Evolutionary conservation across 2,329 filamentous ascomycete genomes (phyloP).

Genomic region (Monilinia fructigena): DNA sequence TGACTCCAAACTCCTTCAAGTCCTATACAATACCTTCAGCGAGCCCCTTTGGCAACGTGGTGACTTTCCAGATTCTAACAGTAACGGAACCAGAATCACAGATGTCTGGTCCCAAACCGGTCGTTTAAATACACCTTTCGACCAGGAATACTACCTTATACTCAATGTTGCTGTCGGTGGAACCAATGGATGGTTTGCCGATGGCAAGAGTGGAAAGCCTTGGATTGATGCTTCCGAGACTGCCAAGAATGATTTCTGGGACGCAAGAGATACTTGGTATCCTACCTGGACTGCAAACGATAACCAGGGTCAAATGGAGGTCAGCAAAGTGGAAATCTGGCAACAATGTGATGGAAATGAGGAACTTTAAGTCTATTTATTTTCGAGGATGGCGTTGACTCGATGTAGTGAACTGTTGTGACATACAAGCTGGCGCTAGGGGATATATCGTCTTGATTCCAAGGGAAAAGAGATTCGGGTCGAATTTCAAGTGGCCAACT

Average conservation of each 20-base stretch:
- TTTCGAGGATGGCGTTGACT: neutral
- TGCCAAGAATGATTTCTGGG: slow-evolving; percentile 76
- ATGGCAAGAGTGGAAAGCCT: slow-evolving; percentile 69
- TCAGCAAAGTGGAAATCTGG: slow-evolving; percentile 70
- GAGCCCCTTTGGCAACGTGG: slow-evolving; percentile 67
- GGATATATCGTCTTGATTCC: neutral
- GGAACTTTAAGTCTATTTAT: slow-evolving; percentile 2
- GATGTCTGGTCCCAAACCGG: slow-evolving; percentile 65
- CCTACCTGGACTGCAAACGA: slow-evolving; percentile 64
- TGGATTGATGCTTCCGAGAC: slow-evolving; percentile 70
- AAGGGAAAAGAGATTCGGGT: neutral
- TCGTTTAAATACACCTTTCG: slow-evolving; percentile 66
- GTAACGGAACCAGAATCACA: slow-evolving; percentile 63
- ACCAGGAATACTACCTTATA: slow-evolving; percentile 73
- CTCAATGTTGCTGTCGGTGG: slow-evolving; percentile 74
- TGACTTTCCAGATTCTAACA: slow-evolving; percentile 60
- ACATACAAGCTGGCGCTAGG: neutral
- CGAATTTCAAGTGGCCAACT: neutral
- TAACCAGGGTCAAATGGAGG: slow-evolving; percentile 59
- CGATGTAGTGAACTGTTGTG: neutral
- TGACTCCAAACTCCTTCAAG: slow-evolving; percentile 75
- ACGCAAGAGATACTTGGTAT: slow-evolving; percentile 61
- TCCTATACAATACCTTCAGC: slow-evolving; percentile 75
- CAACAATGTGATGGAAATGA: slow-evolving; percentile 66
- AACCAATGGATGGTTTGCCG: slow-evolving; percentile 81